Percentiles rank a stretch among this genome's conserved stretches.
phyloP scores from a whole-genome alignment of 768 basidiomycete species.

The Tephrocybe sp. region DNA sequence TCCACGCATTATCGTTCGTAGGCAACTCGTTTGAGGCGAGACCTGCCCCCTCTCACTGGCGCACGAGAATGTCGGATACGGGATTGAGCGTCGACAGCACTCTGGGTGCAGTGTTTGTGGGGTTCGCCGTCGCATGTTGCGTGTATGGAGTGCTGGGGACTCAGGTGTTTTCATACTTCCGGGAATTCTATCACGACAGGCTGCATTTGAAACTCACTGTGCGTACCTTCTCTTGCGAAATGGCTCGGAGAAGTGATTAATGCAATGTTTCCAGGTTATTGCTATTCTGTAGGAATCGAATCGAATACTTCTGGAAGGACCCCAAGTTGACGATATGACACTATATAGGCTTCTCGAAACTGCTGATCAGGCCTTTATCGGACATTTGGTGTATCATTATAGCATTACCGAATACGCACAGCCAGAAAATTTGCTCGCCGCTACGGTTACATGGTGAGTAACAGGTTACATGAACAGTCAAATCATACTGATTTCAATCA shows the following conservation, averaged over 20 bases:
- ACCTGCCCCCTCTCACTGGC: constrained; percentile 1
- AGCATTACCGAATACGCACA: constrained; percentile 44
- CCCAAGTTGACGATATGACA: neutral
- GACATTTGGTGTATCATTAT: constrained; percentile 58
- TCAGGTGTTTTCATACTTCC: constrained; percentile 57
- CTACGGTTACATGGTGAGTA: constrained; percentile 47
- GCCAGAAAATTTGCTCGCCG: constrained; percentile 31
- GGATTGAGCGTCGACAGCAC: constrained; percentile 41
- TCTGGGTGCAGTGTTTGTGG: constrained; percentile 60
- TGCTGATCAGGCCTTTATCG: constrained; percentile 56
- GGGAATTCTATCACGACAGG: constrained; percentile 54
- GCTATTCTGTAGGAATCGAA: constrained; percentile 32
- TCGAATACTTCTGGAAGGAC: neutral
- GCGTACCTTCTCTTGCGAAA: constrained; percentile 22
- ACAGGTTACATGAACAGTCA: neutral
- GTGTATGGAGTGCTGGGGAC: constrained; percentile 56
- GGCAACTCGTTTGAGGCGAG: neutral
- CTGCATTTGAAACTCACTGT: constrained; percentile 50
- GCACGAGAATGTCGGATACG: constrained; percentile 9
- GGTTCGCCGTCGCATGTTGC: constrained; percentile 52
- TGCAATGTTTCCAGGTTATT: constrained; percentile 30
- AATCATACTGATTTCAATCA: constrained; percentile 2
- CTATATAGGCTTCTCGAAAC: constrained; percentile 50
- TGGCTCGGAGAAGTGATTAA: neutral
- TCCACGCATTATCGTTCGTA: neutral